A percentile compares a stretch with the other conserved stretches of the same genome.
These are phyloP conservation scores for Mariannaea elegans DNA, from an alignment of 2,329 filamentous ascomycete genomes.

Conservation along the genomic window DNA sequence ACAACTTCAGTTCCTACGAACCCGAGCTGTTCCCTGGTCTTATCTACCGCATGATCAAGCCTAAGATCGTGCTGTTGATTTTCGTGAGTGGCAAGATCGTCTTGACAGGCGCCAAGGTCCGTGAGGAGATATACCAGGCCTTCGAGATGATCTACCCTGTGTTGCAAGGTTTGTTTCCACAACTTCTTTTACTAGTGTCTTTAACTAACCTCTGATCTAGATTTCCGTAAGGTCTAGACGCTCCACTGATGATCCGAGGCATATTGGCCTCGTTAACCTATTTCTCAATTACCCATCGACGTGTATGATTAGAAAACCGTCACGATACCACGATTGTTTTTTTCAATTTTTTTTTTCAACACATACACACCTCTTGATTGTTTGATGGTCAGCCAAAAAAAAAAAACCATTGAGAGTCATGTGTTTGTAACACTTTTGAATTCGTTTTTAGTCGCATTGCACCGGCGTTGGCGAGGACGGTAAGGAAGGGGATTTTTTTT, in stretches of 20 bases:
- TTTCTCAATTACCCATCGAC: constrained; percentile 37
- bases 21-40: constrained; percentile 98
- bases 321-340: constrained; percentile 59
- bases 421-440: constrained; percentile 51
- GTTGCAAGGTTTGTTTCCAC: constrained; percentile 73
- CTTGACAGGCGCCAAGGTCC: constrained; percentile 95
- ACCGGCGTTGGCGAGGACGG: constrained; percentile 62
- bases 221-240: constrained; percentile 66
- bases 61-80: constrained; percentile 97
- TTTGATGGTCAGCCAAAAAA: constrained; percentile 36
- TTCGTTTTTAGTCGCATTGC: constrained; percentile 59
- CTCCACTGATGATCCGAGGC: constrained; percentile 21
- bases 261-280: not conserved
- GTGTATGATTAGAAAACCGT: constrained; percentile 55
- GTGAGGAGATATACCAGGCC: constrained; percentile 97
- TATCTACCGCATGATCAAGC: constrained; percentile 99
- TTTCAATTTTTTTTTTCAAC: constrained; percentile 27
- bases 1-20: constrained; percentile 99
- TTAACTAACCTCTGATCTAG: constrained; percentile 44
- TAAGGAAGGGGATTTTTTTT: constrained; percentile 40
- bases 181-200: not conserved
- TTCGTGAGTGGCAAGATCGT: constrained; percentile 99
- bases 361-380: constrained; percentile 17
- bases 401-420: constrained; percentile 8
- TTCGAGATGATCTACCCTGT: constrained; percentile 98